A percentile compares a stretch with the other conserved stretches of the same genome.
phyloP scores from a whole-genome alignment of 2,329 filamentous ascomycete genomes.

The Gaeumannomyces tritici region DNA sequence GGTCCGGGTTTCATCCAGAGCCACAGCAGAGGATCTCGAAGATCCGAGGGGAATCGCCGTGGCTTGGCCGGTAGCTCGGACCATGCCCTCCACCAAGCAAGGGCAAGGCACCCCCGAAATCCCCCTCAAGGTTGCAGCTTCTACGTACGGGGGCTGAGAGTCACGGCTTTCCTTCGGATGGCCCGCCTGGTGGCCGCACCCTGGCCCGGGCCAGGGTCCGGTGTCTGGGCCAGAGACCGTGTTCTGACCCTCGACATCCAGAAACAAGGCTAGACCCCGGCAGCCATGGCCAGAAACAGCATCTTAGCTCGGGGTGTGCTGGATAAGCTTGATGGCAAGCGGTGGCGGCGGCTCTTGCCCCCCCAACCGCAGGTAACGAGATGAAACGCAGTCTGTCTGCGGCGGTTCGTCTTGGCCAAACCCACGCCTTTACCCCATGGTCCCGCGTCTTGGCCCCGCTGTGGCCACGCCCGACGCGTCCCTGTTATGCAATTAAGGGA shows the following conservation, averaged over 20 bases:
- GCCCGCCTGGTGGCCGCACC: no score
- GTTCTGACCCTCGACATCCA: background rate
- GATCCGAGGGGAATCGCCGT: background rate
- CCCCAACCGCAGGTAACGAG: background rate
- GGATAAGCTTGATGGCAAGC: background rate
- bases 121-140: background rate
- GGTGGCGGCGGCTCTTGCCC: background rate
- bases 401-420: background rate
- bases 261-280: background rate
- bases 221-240: background rate
- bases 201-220: background rate
- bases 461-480: background rate
- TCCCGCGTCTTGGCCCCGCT: background rate
- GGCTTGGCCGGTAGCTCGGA: background rate
- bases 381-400: background rate
- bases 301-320: background rate
- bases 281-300: background rate
- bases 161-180: background rate
- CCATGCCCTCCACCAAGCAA: background rate
- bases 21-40: background rate
- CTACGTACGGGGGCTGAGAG: background rate
- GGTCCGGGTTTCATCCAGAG: slow-evolving; percentile 8
- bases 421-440: background rate
- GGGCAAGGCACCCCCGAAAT: no score
- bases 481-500: background rate